phyloP scores from a whole-genome alignment of 2,329 filamentous ascomycete species.

The Thelonectria olida region DNA sequence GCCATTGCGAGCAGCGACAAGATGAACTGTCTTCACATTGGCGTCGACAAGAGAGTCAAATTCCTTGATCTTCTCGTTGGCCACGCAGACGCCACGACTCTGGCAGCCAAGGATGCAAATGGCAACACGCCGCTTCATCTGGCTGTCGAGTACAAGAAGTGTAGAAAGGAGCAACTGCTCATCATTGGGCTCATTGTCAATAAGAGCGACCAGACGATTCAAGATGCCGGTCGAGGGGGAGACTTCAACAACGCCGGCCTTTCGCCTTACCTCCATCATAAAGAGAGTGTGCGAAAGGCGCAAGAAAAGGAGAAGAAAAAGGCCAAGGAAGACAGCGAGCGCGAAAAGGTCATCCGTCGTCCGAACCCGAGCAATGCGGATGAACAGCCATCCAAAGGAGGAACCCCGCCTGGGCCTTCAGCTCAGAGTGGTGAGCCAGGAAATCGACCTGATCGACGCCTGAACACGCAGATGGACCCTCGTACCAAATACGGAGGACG shows the following conservation, averaged over 20 bases:
- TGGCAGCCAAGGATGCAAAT: constrained; percentile 22
- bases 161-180: constrained; percentile 28
- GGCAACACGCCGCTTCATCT: constrained; percentile 35
- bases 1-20: neutral
- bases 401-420: no score
- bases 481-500: no score
- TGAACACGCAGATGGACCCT: no score
- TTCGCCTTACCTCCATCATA: constrained; percentile 30
- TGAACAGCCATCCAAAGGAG: no score
- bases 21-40: constrained; percentile 13
- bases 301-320: no score
- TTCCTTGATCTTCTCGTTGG: constrained; percentile 28
- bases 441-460: no score
- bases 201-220: constrained; percentile 24
- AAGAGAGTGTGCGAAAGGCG: constrained; percentile 12
- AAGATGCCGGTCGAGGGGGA: neutral
- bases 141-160: constrained; percentile 34
- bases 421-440: no score
- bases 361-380: no score
- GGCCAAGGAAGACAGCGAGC: no score
- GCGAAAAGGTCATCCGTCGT: no score
- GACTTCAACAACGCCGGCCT: constrained; percentile 28
- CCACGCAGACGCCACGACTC: constrained; percentile 15
- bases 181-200: constrained; percentile 27
- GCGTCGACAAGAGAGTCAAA: constrained; percentile 27